These are phyloP conservation scores for Erythrophleum ivorense DNA, from an alignment of 331 rosid species.

Conservation along the genomic window DNA sequence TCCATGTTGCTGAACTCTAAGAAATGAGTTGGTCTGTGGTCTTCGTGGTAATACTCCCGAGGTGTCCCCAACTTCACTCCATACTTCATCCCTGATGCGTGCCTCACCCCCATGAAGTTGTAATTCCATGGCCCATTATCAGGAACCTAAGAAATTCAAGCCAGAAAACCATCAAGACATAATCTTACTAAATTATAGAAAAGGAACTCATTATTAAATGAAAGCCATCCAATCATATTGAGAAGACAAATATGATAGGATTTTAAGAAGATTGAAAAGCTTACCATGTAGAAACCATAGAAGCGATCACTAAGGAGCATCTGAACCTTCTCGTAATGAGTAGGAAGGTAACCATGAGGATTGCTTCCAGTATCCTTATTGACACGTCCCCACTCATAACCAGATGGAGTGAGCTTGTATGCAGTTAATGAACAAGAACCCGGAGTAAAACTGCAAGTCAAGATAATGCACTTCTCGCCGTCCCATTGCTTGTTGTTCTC, in stretches of 20 bases:
- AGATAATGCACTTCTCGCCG: slow-evolving; percentile 86
- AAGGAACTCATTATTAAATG: background rate
- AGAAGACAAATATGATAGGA: background rate
- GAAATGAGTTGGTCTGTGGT: slow-evolving; percentile 95
- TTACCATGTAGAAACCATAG: slow-evolving; percentile 93
- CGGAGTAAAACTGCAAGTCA: slow-evolving; percentile 98
- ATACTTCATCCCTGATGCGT: slow-evolving; percentile 85
- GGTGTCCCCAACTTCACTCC: slow-evolving; percentile 92
- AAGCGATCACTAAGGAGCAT: slow-evolving; percentile 96
- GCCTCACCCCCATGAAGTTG: slow-evolving; percentile 98
- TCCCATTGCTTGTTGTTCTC: slow-evolving; percentile 99
- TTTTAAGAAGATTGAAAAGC: background rate
- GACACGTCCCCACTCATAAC: slow-evolving; percentile 95
- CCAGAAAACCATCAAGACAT: slow-evolving; percentile 15
- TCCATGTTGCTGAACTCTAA: slow-evolving; percentile 93
- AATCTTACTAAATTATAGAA: background rate
- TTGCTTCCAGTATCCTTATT: slow-evolving; percentile 95
- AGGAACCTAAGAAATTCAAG: slow-evolving; percentile 59
- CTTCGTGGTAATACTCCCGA: slow-evolving; percentile 85
- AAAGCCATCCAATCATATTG: background rate
- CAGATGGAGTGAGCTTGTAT: slow-evolving; percentile 89
- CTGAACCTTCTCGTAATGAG: slow-evolving; percentile 98
- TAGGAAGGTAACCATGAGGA: slow-evolving; percentile 98
- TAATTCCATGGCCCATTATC: slow-evolving; percentile 96
- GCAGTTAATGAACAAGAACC: slow-evolving; percentile 97